Percentiles rank a stretch among this genome's conserved stretches.
These are phyloP conservation scores for Hymenoscyphus fructigenus DNA, from an alignment of 2,329 filamentous ascomycete species.

Conservation along the genomic window DNA sequence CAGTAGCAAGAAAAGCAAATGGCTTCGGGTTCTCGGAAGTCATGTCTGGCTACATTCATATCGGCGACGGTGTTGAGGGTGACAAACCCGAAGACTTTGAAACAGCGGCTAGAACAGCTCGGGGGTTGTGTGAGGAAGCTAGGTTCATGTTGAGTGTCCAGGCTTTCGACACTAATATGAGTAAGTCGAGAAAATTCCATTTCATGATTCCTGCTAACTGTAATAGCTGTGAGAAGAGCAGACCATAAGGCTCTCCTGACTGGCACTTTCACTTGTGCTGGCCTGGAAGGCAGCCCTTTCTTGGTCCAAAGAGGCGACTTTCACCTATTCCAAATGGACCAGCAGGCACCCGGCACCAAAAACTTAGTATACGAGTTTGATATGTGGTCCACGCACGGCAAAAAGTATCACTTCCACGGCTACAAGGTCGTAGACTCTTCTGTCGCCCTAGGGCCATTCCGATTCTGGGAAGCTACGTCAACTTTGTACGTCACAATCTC, in stretches of 20 bases:
- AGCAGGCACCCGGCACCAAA: slow-evolving; percentile 53
- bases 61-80: slow-evolving; percentile 41
- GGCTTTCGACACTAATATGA: slow-evolving; percentile 50
- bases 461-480: slow-evolving; percentile 62
- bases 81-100: slow-evolving; percentile 53
- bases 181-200: slow-evolving; percentile 25
- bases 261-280: slow-evolving; percentile 57
- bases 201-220: slow-evolving; percentile 8
- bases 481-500: slow-evolving; percentile 63
- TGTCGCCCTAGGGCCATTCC: slow-evolving; percentile 52
- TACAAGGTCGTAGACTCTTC: slow-evolving; percentile 63
- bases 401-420: slow-evolving; percentile 57
- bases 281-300: slow-evolving; percentile 56
- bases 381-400: slow-evolving; percentile 54
- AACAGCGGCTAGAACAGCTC: slow-evolving; percentile 51
- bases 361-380: slow-evolving; percentile 63
- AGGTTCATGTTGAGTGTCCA: slow-evolving; percentile 60
- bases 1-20: slow-evolving; percentile 38
- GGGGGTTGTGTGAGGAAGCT: slow-evolving; percentile 54
- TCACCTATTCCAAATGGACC: slow-evolving; percentile 54
- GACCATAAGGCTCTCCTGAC: slow-evolving; percentile 55
- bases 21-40: slow-evolving; percentile 63
- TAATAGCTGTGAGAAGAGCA: slow-evolving; percentile 44
- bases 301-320: slow-evolving; percentile 59
- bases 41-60: slow-evolving; percentile 61